These are phyloP conservation scores for Linaria vulgaris DNA, from an alignment of 257 asterid species.

Conservation along the genomic window DNA sequence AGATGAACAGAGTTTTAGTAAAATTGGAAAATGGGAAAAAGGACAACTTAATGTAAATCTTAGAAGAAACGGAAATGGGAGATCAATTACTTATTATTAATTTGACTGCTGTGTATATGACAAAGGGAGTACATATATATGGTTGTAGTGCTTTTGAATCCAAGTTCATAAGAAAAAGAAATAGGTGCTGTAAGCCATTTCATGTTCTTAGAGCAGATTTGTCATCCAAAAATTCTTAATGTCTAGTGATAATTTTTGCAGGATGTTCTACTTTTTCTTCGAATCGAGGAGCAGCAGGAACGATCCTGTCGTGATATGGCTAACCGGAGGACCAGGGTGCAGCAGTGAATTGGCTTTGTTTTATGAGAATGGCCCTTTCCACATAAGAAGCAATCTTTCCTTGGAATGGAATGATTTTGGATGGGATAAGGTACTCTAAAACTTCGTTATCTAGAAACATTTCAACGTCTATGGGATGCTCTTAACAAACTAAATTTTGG, in stretches of 20 bases:
- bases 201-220: not conserved
- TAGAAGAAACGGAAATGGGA: too few relatives aligned
- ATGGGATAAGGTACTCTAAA: constrained; percentile 36
- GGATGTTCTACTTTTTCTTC: constrained; percentile 43
- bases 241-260: constrained; percentile 17
- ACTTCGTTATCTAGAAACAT: not conserved
- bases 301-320: constrained; percentile 42
- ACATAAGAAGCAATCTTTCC: constrained; percentile 30
- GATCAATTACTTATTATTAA: too few relatives aligned
- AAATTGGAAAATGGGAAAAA: too few relatives aligned
- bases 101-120: too few relatives aligned
- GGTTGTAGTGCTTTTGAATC: too few relatives aligned
- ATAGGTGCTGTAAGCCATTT: too few relatives aligned
- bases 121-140: too few relatives aligned
- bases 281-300: constrained; percentile 46
- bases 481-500: not conserved
- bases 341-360: constrained; percentile 42
- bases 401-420: constrained; percentile 38
- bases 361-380: constrained; percentile 44
- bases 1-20: too few relatives aligned
- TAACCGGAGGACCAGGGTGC: constrained; percentile 48
- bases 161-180: too few relatives aligned
- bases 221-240: too few relatives aligned
- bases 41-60: too few relatives aligned
- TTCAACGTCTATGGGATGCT: not conserved